Conservation (phyloP, 345 rosid genomes). For the Heritiera littoralis region DNA sequence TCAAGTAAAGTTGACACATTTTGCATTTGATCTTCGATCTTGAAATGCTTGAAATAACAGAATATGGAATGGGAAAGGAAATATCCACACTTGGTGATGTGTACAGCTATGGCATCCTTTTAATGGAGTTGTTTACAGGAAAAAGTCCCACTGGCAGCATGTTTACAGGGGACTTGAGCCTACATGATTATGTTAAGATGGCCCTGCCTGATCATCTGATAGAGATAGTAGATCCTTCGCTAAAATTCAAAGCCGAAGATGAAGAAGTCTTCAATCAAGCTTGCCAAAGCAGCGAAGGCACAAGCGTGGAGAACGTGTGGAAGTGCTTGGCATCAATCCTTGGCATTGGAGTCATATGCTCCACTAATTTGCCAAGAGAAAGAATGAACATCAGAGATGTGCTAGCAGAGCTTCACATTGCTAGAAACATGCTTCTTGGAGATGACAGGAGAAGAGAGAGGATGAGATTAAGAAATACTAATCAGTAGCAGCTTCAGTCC, state of each 20-base stretch:
- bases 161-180: conserved; percentile 1
- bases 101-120: conserved; percentile 14
- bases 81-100: conserved; percentile 15
- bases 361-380: background rate
- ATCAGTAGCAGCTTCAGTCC: background rate
- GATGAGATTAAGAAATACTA: background rate
- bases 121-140: conserved; percentile 16
- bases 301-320: too few species aligned
- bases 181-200: background rate
- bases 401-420: background rate
- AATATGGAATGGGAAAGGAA: conserved; percentile 18
- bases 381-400: background rate
- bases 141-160: background rate
- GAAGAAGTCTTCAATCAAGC: background rate
- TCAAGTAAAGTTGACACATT: background rate
- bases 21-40: background rate
- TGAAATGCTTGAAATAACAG: background rate
- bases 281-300: background rate
- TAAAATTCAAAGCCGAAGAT: background rate
- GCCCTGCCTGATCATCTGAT: background rate
- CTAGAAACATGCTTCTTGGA: conserved; percentile 4
- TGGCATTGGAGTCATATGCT: conserved; percentile 5
- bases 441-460: background rate
- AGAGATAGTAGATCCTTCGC: background rate
- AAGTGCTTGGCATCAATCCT: background rate